Conservation (phyloP, 2,329 filamentous ascomycete genomes). For the Hawksworthiomyces lignivorus region DNA sequence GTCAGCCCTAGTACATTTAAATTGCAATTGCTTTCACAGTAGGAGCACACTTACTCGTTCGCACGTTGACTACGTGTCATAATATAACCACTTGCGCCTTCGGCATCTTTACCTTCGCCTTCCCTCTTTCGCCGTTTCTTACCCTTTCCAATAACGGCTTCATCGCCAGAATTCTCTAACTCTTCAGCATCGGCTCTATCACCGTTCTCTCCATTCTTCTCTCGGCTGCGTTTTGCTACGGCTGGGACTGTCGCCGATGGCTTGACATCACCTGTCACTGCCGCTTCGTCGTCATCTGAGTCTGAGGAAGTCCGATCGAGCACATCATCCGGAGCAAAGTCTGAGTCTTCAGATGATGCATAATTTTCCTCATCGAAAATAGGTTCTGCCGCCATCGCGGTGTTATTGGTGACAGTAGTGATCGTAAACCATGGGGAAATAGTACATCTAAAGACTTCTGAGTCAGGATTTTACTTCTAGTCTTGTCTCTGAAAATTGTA, state of each 20-base stretch:
- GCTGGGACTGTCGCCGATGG: slow-evolving; percentile 13
- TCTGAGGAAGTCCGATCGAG: slow-evolving; percentile 34
- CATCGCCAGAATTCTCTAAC: slow-evolving; percentile 65
- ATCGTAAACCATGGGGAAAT: too few relatives aligned
- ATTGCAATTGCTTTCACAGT: background rate
- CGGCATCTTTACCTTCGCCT: slow-evolving; percentile 51
- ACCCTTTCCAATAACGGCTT: slow-evolving; percentile 57
- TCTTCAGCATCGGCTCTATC: slow-evolving; percentile 38
- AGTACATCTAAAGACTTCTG: too few relatives aligned
- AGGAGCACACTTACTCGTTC: slow-evolving; percentile 40
- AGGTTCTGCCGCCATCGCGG: too few relatives aligned
- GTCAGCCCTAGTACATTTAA: background rate
- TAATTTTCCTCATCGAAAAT: slow-evolving; percentile 47
- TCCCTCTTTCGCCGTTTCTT: slow-evolving; percentile 44
- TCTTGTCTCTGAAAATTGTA: too few relatives aligned
- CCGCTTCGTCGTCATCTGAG: slow-evolving; percentile 41
- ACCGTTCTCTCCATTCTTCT: slow-evolving; percentile 21
- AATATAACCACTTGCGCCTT: slow-evolving; percentile 55
- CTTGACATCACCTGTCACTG: slow-evolving; percentile 14
- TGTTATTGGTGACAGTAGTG: too few relatives aligned
- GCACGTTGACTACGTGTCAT: slow-evolving; percentile 67
- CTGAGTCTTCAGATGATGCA: slow-evolving; percentile 64
- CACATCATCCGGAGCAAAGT: slow-evolving; percentile 57
- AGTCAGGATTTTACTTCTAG: too few relatives aligned
- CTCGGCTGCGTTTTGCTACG: background rate